Evolutionary conservation across 257 asterid genomes (phyloP), one percentile per base, ranked within the genome.

Genomic region (Mitragyna speciosa): DNA sequence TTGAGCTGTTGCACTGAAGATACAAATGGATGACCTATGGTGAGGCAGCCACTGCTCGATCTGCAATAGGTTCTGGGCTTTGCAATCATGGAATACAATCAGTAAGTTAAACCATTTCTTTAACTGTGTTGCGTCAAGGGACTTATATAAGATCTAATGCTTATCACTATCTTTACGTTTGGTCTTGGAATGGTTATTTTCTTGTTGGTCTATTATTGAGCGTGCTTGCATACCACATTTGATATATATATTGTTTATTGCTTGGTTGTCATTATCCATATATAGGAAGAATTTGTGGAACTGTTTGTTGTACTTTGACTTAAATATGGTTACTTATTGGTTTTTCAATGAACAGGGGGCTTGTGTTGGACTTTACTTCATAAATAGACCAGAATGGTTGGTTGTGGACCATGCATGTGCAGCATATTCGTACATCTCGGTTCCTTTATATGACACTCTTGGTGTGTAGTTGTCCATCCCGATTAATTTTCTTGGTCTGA

Each of bases 1-100:
- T 81, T 81, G 24, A 76, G 19, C 6, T 59, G 43, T 33, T 56
- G 22, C 65, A 24, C 22, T 86, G 80, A 82, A 95, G 99, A 76
- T 95, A 95, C 87, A 92, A 93, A 87, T 93, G 99, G 99, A 90
- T 95, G 96, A 95, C 99, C 10, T 95, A 90, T 86, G 99, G 99
- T 71, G 99, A 95, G 87, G 89, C 89, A 31, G 94, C 96, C 76
- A 87, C 91, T 80, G 97, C 98, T 83, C 91, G 99, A 63, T 71
- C 97, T 74, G 96, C 98, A 68, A 79, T 95, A 78, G 99, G 99
- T 69, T 95, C 98, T 0, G 99, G 98, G 72, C 97, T 95, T 81
- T 80, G 66, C 70, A 86, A 88, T 82, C 82, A 84, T 82, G 98
- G 99, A 59, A 61, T 95, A 78, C 87, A 86, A 85, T 75, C 92